Conservation (phyloP, 1,139 yeast genomes). For the Yamadazyma oceani region DNA sequence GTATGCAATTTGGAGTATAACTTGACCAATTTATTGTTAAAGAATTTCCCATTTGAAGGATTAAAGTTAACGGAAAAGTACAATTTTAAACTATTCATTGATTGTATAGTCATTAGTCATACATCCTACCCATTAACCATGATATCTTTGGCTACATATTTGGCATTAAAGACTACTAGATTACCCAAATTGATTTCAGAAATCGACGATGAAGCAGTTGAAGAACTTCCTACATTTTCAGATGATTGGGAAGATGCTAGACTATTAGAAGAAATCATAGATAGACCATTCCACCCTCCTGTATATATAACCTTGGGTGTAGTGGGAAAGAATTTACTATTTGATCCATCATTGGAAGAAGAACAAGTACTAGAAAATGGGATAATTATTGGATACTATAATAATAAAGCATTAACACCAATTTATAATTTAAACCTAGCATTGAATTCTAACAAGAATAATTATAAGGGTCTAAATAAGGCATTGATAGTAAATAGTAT, state of each 20-base stretch:
- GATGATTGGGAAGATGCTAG: constrained; percentile 76
- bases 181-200: constrained; percentile 73
- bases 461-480: constrained; percentile 41
- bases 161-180: constrained; percentile 76
- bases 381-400: constrained; percentile 65
- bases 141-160: constrained; percentile 72
- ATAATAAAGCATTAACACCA: constrained; percentile 65
- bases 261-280: constrained; percentile 37
- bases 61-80: constrained; percentile 71
- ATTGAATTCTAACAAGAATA: constrained; percentile 37
- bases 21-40: constrained; percentile 46
- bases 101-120: constrained; percentile 71
- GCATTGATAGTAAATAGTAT: constrained; percentile 28
- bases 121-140: constrained; percentile 73
- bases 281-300: constrained; percentile 60
- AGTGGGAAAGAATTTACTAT: constrained; percentile 62
- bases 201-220: constrained; percentile 57
- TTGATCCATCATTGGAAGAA: constrained; percentile 86
- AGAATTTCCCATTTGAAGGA: constrained; percentile 46
- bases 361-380: constrained; percentile 87
- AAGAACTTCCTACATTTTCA: constrained; percentile 87
- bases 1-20: constrained; percentile 58
- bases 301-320: constrained; percentile 73
- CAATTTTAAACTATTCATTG: constrained; percentile 73
- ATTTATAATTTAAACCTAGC: constrained; percentile 57